A percentile compares a stretch with the other conserved stretches of the same genome.
Evolutionary conservation across 2,329 filamentous ascomycete species (phyloP).

Genomic region (Ophidiomyces ophidiicola): DNA sequence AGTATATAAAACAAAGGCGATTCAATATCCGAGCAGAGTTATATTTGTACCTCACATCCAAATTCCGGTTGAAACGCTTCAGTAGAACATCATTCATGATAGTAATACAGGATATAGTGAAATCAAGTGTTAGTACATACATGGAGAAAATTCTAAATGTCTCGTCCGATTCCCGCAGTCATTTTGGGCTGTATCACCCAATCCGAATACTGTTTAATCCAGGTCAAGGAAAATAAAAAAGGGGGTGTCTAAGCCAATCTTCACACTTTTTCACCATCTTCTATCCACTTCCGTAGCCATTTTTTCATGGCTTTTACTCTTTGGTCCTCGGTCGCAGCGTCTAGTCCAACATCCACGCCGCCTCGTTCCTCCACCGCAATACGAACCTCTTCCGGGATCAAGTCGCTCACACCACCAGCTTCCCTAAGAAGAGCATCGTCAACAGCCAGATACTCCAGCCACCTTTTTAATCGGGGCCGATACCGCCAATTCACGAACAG

Average conservation of each 20-base stretch:
- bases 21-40: no score
- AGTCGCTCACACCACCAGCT: conserved; percentile 47
- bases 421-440: conserved; percentile 59
- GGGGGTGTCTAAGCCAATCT: neutral
- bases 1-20: no score
- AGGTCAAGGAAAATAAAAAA: no score
- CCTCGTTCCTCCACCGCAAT: conserved; percentile 62
- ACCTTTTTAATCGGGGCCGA: conserved; percentile 40
- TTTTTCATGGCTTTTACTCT: conserved; percentile 24
- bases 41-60: no score
- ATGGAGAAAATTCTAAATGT: no score
- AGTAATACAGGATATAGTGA: conserved; percentile 4
- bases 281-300: conserved; percentile 30
- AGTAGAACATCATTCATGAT: neutral
- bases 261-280: conserved; percentile 7
- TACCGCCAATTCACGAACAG: conserved; percentile 38
- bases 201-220: no score
- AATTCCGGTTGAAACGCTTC: no score
- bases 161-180: no score
- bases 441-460: conserved; percentile 51
- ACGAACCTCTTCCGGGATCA: conserved; percentile 53
- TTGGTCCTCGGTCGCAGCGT: conserved; percentile 16
- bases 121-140: no score
- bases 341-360: conserved; percentile 23
- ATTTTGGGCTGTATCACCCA: no score